Evolutionary conservation across 2,329 filamentous ascomycete species (phyloP), one percentile per base, ranked within the genome.

Genomic region (Fusarium globosum): DNA sequence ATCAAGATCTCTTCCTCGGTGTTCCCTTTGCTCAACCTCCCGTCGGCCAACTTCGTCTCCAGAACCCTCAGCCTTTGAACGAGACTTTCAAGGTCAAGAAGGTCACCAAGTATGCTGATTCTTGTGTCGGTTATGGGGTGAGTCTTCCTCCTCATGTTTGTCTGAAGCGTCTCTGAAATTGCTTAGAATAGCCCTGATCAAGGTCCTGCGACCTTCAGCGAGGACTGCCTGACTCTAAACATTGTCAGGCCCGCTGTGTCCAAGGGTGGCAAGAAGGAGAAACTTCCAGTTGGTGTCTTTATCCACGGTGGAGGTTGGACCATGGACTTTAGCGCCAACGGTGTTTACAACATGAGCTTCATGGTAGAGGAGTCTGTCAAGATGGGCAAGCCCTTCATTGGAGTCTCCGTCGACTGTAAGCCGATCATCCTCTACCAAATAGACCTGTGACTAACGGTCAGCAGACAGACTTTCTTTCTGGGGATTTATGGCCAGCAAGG

Each of bases 321-420:
- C 0, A 69, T 65, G 76, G 88, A 87, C 7, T 83, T 84, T 5
- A 69, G 83, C 75, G 48, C 76, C 73, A 86, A 89, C 53, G 78
- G 83, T 14, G 83, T 88, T 33, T 92, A 92, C 77, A 92, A 92
- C 75, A 82, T 91, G 65, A 88, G 87, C 20, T 88, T 86, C 66
- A 86, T 92, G 55, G 87, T 92, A 2, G 84, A 68, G 82, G 84
- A 30, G 79, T 84, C 35, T 10, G 73, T 75, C 36, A 77, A 77
- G 46, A 62, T 60, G 8, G 71, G 71, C 23, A 77, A 77, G 21
- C 75, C 75, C 11, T 69, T 77, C 12, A 57, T 77, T 3, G 75
- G 45, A 4, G 65, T 77, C 4, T 77, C 75, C 1, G 41, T 77
- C 1, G 75, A 77, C 13, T 76, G 75, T 77, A 35, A 60, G 63